A percentile compares a stretch with the other conserved stretches of the same genome.
These are phyloP conservation scores for Dentiscutata heterogama DNA, from an alignment of 371 early-diverging fungal species.

Conservation along the genomic window DNA sequence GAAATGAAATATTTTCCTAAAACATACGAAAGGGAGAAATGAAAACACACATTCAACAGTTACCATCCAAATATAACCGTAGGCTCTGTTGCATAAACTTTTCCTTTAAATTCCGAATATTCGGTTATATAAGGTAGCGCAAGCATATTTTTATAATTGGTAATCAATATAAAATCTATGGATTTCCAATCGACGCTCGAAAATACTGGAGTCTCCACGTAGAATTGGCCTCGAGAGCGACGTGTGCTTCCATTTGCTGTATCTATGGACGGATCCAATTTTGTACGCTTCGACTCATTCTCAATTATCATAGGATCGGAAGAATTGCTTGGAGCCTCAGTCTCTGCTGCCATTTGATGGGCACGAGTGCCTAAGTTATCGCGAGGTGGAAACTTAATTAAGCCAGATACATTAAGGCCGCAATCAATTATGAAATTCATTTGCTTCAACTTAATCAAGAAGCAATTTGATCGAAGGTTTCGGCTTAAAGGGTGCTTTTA, in stretches of 20 bases:
- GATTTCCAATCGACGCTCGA: slow-evolving; percentile 63
- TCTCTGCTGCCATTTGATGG: slow-evolving; percentile 11
- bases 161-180: slow-evolving; percentile 82
- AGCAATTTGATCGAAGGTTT: slow-evolving; percentile 28
- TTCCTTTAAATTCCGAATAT: slow-evolving; percentile 73
- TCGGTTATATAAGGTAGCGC: slow-evolving; percentile 89
- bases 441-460: slow-evolving; percentile 35
- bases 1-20: background rate
- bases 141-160: slow-evolving; percentile 82
- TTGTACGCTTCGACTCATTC: background rate
- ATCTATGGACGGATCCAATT: slow-evolving; percentile 19
- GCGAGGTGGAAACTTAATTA: slow-evolving; percentile 27
- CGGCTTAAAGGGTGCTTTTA: slow-evolving; percentile 18
- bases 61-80: slow-evolving; percentile 50
- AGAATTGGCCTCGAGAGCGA: slow-evolving; percentile 25
- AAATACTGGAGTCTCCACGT: slow-evolving; percentile 56
- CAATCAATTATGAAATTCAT: slow-evolving; percentile 40
- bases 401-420: slow-evolving; percentile 16
- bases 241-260: background rate
- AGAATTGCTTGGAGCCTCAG: slow-evolving; percentile 64
- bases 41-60: slow-evolving; percentile 61
- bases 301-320: slow-evolving; percentile 46
- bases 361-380: background rate
- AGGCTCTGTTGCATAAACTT: slow-evolving; percentile 85
- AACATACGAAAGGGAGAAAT: background rate